Evolutionary conservation across 2,329 filamentous ascomycete genomes (phyloP), one percentile per base, ranked within the genome.

Genomic region (Colletotrichum sidae): DNA sequence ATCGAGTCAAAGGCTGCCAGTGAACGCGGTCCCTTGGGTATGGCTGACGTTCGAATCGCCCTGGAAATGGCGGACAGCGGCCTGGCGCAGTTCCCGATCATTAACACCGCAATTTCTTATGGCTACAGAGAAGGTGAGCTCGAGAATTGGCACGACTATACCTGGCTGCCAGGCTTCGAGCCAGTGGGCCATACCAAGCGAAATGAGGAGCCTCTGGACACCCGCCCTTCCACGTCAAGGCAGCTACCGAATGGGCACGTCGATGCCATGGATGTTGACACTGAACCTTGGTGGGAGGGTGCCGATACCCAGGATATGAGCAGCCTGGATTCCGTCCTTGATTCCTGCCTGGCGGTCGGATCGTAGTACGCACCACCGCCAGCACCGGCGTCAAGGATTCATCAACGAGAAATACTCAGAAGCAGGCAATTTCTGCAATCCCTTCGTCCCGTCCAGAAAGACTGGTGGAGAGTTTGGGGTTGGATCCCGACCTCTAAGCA

Each of bases 1-100:
- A 81, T 94, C 41, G 94, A 97, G 77, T 88, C 92, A 3, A 93
- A 92, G 74, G 90, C 91, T 57, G 90, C 91, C 13, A 87, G 87
- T 60, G 88, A 91, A 70, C 84, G 93, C 44, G 86, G 89, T 6
- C 88, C 92, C 1, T 78, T 97, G 1, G 89, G 89, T 12, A 90
- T 95, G 79, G 88, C 90, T 15, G 95, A 97, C 75, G 78, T 97
- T 52, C 86, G 91, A 42, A 81, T 97, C 3, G 89, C 92, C 1
- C 77, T 97, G 13, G 88, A 92, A 65, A 85, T 97, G 69, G 89
- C 91, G 11, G 92, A 96, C 58, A 88, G 86, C 34, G 90, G 92
- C 65, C 84, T 97, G 68, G 88, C 89, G 9, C 89, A 92, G 66
- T 94, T 96, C 79, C 93, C 92, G 0, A 83, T 93, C 33, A 82